Percentiles rank a stretch among this genome's conserved stretches.
Conservation (phyloP, 306 rosid genomes). For the Macrotyloma uniflorum region DNA sequence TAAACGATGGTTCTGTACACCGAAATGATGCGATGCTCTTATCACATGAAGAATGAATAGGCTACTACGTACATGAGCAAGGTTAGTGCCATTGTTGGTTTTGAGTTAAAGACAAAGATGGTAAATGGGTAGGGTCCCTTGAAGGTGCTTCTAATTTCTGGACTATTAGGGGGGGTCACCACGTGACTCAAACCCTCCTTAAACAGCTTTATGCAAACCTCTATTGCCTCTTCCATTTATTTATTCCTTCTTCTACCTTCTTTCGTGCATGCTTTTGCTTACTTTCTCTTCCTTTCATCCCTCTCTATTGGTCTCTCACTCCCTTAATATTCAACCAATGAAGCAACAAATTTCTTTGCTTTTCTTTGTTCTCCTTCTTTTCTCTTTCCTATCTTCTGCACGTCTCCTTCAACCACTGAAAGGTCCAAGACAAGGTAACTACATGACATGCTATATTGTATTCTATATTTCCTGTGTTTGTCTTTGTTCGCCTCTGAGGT, state of each 20-base stretch:
- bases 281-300: slow-evolving; percentile 25
- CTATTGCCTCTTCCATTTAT: not conserved
- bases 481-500: not conserved
- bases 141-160: slow-evolving; percentile 22
- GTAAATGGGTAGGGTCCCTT: slow-evolving; percentile 26
- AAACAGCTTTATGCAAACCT: slow-evolving; percentile 26
- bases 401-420: slow-evolving; percentile 34
- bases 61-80: not conserved
- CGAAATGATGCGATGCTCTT: slow-evolving; percentile 30
- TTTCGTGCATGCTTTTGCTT: slow-evolving; percentile 6
- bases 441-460: not conserved
- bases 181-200: slow-evolving; percentile 35
- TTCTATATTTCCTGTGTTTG: not conserved
- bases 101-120: slow-evolving; percentile 10
- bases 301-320: slow-evolving; percentile 9
- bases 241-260: slow-evolving; percentile 30
- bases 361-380: slow-evolving; percentile 45
- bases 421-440: slow-evolving; percentile 45
- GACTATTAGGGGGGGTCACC: slow-evolving; percentile 31
- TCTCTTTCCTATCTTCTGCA: slow-evolving; percentile 46
- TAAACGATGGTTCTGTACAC: not conserved
- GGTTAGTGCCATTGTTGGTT: slow-evolving; percentile 1
- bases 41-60: slow-evolving; percentile 37
- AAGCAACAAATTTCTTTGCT: slow-evolving; percentile 49
- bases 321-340: slow-evolving; percentile 5